Conservation (phyloP, 768 basidiomycete genomes). For the Kwoniella bestiolae region DNA sequence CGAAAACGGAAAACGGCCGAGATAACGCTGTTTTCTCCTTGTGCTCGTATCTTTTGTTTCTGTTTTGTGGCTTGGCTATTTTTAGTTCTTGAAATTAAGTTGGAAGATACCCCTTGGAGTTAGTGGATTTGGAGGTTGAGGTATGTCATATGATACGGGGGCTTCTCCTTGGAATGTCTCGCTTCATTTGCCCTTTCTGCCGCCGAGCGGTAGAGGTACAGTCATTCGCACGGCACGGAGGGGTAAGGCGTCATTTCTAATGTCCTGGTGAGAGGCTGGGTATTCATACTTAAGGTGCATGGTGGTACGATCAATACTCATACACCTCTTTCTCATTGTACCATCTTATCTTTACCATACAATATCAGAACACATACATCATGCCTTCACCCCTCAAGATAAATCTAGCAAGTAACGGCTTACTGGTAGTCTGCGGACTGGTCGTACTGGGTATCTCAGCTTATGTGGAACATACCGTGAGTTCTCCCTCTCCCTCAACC, state of each 20-base stretch:
- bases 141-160: neutral
- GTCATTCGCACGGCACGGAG: neutral
- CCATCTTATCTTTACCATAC: neutral
- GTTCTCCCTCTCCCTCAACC: too few relatives aligned
- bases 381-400: constrained; percentile 20
- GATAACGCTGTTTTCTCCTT: too few relatives aligned
- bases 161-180: neutral
- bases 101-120: neutral
- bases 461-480: constrained; percentile 39
- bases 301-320: neutral
- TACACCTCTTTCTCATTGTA: neutral
- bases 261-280: neutral
- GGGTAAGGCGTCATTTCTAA: neutral
- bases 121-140: neutral
- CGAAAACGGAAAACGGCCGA: neutral
- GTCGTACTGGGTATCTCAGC: constrained; percentile 43
- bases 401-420: constrained; percentile 15
- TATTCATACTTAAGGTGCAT: neutral
- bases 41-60: neutral
- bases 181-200: neutral
- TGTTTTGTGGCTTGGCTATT: neutral
- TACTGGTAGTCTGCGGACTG: constrained; percentile 22
- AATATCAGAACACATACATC: neutral
- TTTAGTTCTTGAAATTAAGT: neutral
- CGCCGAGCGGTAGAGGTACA: neutral